These are phyloP conservation scores for Miamiensis avidus DNA, from an alignment of 169 alveolate genomes.

Conservation along the genomic window DNA sequence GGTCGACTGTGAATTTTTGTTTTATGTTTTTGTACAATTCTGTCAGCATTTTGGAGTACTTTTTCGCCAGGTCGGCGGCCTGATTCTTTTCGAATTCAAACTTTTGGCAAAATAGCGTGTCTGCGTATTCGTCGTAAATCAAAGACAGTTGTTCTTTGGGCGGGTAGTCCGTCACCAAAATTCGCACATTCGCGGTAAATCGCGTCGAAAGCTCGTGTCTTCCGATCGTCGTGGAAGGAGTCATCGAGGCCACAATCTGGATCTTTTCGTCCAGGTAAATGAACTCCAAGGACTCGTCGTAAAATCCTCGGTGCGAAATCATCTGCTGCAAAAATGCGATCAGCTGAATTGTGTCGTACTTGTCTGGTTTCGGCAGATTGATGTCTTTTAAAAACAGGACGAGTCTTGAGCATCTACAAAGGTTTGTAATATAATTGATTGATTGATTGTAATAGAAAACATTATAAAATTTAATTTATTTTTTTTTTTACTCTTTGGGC, in stretches of 20 bases:
- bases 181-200: slow-evolving; percentile 92
- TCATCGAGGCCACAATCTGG: slow-evolving; percentile 90
- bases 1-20: slow-evolving; percentile 82
- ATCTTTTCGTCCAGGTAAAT: slow-evolving; percentile 86
- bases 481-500: too few relatives aligned
- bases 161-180: slow-evolving; percentile 85
- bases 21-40: slow-evolving; percentile 74
- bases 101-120: slow-evolving; percentile 54
- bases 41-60: slow-evolving; percentile 70
- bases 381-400: slow-evolving; percentile 89
- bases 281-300: slow-evolving; percentile 91
- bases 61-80: slow-evolving; percentile 38
- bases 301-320: slow-evolving; percentile 89
- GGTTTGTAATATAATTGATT: too few relatives aligned
- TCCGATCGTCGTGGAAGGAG: slow-evolving; percentile 92
- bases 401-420: slow-evolving; percentile 81
- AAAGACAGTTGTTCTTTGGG: slow-evolving; percentile 79
- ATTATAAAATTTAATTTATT: too few relatives aligned
- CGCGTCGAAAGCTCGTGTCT: slow-evolving; percentile 90
- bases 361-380: slow-evolving; percentile 93
- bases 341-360: slow-evolving; percentile 88
- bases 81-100: slow-evolving; percentile 8
- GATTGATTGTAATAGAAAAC: too few relatives aligned
- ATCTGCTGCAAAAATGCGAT: slow-evolving; percentile 89
- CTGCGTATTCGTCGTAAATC: slow-evolving; percentile 71